These are phyloP conservation scores for Suhomyces kunorum DNA, from an alignment of 1,139 yeast species.

Conservation along the genomic window DNA sequence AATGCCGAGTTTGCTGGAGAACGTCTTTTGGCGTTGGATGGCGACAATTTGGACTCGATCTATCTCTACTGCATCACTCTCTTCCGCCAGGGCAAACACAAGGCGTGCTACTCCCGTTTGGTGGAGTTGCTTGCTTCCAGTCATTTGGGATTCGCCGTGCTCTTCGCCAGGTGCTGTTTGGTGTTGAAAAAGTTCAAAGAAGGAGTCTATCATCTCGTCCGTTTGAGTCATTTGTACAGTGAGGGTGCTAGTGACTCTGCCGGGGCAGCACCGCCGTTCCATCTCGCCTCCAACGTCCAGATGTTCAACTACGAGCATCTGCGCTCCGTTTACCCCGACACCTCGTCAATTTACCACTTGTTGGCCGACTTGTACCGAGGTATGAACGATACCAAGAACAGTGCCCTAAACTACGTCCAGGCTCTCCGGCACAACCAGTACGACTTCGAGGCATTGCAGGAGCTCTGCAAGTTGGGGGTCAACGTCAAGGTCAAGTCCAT, in stretches of 20 bases:
- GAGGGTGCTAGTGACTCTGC: slow-evolving; percentile 22
- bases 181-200: slow-evolving; percentile 56
- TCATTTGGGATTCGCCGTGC: slow-evolving; percentile 71
- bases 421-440: slow-evolving; percentile 75
- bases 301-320: slow-evolving; percentile 38
- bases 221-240: slow-evolving; percentile 37
- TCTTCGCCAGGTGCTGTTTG: slow-evolving; percentile 68
- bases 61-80: slow-evolving; percentile 68
- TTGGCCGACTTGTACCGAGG: slow-evolving; percentile 69
- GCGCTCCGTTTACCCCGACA: slow-evolving; percentile 56
- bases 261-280: slow-evolving; percentile 14
- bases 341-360: slow-evolving; percentile 62
- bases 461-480: slow-evolving; percentile 71
- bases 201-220: slow-evolving; percentile 60
- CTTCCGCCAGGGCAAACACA: slow-evolving; percentile 54
- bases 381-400: slow-evolving; percentile 55
- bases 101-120: slow-evolving; percentile 58
- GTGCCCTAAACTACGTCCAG: slow-evolving; percentile 66
- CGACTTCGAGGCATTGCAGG: slow-evolving; percentile 84
- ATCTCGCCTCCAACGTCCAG: slow-evolving; percentile 26
- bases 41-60: slow-evolving; percentile 52
- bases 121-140: slow-evolving; percentile 33
- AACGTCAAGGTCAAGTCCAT: slow-evolving; percentile 63
- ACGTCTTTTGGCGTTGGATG: slow-evolving; percentile 60
- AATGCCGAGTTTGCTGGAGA: slow-evolving; percentile 86